These are phyloP conservation scores for Chloris gayana DNA, from an alignment of 176 grass and related monocot species.

Conservation along the genomic window DNA sequence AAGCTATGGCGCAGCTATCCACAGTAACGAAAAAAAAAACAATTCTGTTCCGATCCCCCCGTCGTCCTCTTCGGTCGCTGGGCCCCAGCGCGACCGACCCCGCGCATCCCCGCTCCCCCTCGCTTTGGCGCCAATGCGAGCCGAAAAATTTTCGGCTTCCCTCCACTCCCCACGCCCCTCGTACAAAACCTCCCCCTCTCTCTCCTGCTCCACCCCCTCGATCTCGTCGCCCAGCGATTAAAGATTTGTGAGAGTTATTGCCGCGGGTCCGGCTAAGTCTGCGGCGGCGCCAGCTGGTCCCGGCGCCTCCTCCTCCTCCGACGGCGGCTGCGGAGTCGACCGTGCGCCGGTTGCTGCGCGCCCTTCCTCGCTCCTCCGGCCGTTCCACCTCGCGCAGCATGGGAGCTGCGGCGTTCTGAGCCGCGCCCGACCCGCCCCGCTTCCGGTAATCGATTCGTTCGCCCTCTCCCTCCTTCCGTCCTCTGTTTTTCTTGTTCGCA, in stretches of 20 bases:
- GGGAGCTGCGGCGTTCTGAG: conserved; percentile 7
- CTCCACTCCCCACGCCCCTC: background rate
- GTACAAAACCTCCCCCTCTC: background rate
- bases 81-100: too few relatives aligned
- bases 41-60: too few relatives aligned
- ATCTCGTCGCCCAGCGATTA: background rate
- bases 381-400: background rate
- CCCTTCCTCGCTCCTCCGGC: background rate
- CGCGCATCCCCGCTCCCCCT: too few relatives aligned
- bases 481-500: background rate
- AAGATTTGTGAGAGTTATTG: background rate
- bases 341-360: background rate
- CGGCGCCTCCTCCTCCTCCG: background rate
- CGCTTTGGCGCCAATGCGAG: conserved; percentile 47
- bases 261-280: background rate
- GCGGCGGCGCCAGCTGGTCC: background rate
- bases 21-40: too few relatives aligned
- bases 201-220: background rate
- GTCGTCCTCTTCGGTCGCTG: too few relatives aligned
- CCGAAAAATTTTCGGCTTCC: conserved; percentile 45
- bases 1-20: too few relatives aligned
- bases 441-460: conserved; percentile 1
- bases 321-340: background rate
- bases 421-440: background rate
- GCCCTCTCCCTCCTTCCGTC: too few relatives aligned